A percentile compares a stretch with the other conserved stretches of the same genome.
Evolutionary conservation across 2,329 filamentous ascomycete genomes (phyloP).

Genomic region (Coniochaeta hoffmannii): DNA sequence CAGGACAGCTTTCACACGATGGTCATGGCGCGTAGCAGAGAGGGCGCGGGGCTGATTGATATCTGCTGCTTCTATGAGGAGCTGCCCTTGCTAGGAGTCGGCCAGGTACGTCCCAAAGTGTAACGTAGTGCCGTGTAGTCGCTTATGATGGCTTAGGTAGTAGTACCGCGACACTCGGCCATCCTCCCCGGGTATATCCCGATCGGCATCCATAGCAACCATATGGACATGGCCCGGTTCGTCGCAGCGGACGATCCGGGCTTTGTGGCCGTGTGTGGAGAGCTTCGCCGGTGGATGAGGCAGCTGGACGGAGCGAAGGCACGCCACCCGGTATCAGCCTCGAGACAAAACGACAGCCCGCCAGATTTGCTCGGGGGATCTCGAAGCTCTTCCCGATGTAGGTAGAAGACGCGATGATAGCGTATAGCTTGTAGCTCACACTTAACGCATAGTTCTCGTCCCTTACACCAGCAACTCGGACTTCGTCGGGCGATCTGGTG

Average conservation of each 20-base stretch:
- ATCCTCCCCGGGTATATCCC: constrained; percentile 21
- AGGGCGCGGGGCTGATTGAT: constrained; percentile 13
- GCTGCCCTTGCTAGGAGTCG: constrained; percentile 16
- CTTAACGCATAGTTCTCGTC: not conserved
- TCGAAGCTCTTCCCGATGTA: not conserved
- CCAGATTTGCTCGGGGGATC: not conserved
- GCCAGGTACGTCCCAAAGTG: constrained; percentile 10
- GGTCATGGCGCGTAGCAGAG: constrained; percentile 12
- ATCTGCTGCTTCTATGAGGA: constrained; percentile 22
- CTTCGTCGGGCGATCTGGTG: not conserved
- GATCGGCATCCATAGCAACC: constrained; percentile 19
- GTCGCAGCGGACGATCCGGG: constrained; percentile 12
- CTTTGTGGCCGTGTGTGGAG: constrained; percentile 15
- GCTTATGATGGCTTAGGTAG: constrained; percentile 12
- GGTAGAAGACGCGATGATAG: not conserved
- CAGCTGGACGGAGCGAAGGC: not conserved
- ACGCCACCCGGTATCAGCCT: not conserved
- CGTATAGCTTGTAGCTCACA: not conserved
- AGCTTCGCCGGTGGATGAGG: constrained; percentile 16
- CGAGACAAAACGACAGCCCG: not conserved
- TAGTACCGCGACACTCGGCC: constrained; percentile 20
- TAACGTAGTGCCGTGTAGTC: too few species aligned
- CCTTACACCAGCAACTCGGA: not conserved
- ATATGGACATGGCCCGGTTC: constrained; percentile 19
- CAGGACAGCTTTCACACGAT: constrained; percentile 22